Percentiles rank a stretch among this genome's conserved stretches.
These are phyloP conservation scores for Beta corolliflora DNA, from an alignment of 179 eudicot species.

Conservation along the genomic window DNA sequence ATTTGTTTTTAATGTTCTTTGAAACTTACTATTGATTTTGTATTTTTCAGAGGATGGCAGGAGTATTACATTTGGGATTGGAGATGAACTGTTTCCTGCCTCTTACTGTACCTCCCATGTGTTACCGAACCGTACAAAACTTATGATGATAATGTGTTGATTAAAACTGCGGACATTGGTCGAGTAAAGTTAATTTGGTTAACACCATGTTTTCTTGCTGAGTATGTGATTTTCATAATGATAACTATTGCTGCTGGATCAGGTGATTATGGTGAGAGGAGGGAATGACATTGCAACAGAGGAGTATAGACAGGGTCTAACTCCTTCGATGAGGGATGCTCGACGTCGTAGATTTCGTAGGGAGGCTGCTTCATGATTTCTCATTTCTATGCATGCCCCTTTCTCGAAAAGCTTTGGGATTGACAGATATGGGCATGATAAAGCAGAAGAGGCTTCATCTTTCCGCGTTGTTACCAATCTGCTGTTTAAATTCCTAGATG, in stretches of 20 bases:
- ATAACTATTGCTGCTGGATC: background rate
- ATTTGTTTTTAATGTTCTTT: background rate
- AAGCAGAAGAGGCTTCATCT: too few species aligned
- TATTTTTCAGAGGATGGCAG: conserved; percentile 80
- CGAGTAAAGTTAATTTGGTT: conserved; percentile 53
- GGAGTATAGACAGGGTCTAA: conserved; percentile 89
- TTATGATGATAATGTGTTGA: conserved; percentile 83
- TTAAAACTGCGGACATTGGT: conserved; percentile 94
- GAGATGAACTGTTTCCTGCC: conserved; percentile 80
- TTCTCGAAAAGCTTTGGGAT: too few species aligned
- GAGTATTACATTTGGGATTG: conserved; percentile 72
- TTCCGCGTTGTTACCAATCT: too few species aligned
- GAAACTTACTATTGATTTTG: background rate
- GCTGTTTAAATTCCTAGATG: too few species aligned
- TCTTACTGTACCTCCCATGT: conserved; percentile 83
- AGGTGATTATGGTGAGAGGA: conserved; percentile 57
- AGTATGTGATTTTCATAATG: conserved; percentile 17
- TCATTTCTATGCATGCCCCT: too few species aligned
- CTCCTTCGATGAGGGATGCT: conserved; percentile 97
- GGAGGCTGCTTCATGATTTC: too few species aligned
- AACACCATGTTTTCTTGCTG: conserved; percentile 17
- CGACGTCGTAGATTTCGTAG: conserved; percentile 49
- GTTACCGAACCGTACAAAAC: conserved; percentile 91
- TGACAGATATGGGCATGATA: too few species aligned
- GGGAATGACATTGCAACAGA: conserved; percentile 59